phyloP scores from a whole-genome alignment of 2,329 filamentous ascomycete species.

The Ramularia endophylla region DNA sequence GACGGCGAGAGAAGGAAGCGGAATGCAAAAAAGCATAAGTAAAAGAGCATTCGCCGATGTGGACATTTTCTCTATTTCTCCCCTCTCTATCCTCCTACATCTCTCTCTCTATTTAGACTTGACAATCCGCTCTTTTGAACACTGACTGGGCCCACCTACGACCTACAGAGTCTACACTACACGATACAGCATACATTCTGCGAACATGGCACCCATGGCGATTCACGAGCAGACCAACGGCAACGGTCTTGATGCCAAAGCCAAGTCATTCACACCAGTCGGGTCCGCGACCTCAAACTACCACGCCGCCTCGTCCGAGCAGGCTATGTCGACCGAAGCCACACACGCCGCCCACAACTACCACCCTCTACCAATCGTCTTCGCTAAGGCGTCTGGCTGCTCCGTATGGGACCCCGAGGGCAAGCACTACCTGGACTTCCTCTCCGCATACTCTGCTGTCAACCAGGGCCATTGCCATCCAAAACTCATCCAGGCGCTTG shows the following conservation, averaged over 20 bases:
- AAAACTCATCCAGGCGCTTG: slow-evolving; percentile 83
- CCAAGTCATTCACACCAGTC: slow-evolving; percentile 36
- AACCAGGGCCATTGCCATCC: slow-evolving; percentile 99
- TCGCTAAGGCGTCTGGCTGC: slow-evolving; percentile 75
- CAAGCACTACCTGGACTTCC: slow-evolving; percentile 92
- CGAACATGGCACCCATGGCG: slow-evolving; percentile 33
- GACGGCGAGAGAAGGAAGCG: background rate
- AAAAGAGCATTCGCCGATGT: slow-evolving; percentile 2
- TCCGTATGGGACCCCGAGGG: slow-evolving; percentile 93
- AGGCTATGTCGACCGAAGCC: slow-evolving; percentile 75
- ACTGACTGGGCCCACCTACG: background rate
- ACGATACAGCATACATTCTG: slow-evolving; percentile 1
- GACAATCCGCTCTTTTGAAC: background rate
- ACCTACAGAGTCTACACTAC: background rate
- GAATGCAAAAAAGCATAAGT: too few species aligned
- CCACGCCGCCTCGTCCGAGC: slow-evolving; percentile 72
- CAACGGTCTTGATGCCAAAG: slow-evolving; percentile 35
- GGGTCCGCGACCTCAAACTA: slow-evolving; percentile 38
- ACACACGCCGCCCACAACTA: slow-evolving; percentile 96
- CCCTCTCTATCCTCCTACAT: background rate
- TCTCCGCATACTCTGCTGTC: slow-evolving; percentile 95
- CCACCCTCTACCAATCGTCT: slow-evolving; percentile 92
- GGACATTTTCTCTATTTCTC: slow-evolving; percentile 2
- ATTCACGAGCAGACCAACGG: slow-evolving; percentile 24
- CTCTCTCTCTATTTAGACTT: too few species aligned